These are phyloP conservation scores for Morella rubra DNA, from an alignment of 306 rosid genomes.

Conservation along the genomic window DNA sequence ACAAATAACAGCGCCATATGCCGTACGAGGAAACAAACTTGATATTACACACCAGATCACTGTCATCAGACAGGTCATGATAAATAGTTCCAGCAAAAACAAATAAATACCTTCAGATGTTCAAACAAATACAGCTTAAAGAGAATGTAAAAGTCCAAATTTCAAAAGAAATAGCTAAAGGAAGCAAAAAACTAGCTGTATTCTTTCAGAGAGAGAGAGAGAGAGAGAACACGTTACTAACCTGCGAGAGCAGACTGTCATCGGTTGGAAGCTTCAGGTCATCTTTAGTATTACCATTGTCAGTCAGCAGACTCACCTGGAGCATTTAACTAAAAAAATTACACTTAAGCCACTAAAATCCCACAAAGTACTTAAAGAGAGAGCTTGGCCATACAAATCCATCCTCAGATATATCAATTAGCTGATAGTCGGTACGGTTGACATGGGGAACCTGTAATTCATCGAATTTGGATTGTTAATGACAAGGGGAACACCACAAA, in stretches of 20 bases:
- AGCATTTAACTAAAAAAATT: conserved; percentile 18
- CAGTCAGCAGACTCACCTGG: conserved; percentile 95
- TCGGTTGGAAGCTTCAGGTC: conserved; percentile 95
- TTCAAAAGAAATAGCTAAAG: not conserved
- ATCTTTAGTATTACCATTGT: conserved; percentile 88
- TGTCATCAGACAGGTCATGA: not conserved
- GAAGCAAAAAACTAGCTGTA: conserved; percentile 1
- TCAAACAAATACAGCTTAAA: not conserved
- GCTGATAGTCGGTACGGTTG: conserved; percentile 91
- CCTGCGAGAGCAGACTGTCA: conserved; percentile 83
- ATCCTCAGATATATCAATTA: conserved; percentile 94
- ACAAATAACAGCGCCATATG: not conserved
- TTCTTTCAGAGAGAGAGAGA: not conserved
- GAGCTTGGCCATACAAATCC: conserved; percentile 71
- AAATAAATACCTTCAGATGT: not conserved
- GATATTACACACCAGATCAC: not conserved
- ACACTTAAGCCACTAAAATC: not conserved
- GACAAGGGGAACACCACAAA: not conserved
- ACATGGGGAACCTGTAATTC: conserved; percentile 88
- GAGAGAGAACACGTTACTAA: conserved; percentile 21
- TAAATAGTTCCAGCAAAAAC: not conserved
- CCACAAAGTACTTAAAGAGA: not conserved
- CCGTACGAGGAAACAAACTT: not conserved
- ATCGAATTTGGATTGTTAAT: not conserved
- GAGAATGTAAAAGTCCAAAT: not conserved